phyloP scores from a whole-genome alignment of 1,139 yeast genomes.

The Hansenula anomala region DNA sequence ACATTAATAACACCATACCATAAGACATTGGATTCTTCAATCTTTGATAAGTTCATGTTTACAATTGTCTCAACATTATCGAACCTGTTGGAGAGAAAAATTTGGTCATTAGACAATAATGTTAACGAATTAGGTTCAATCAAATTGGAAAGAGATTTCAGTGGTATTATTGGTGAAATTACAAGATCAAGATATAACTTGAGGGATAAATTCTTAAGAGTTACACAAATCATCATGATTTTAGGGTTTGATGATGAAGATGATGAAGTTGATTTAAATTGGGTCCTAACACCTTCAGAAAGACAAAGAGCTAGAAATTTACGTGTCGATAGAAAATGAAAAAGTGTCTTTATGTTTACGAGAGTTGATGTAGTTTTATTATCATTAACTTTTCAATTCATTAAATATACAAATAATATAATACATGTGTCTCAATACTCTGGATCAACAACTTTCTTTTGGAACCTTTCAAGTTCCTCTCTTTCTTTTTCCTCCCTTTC shows the following conservation, averaged over 20 bases:
- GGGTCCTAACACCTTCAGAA: slow-evolving; percentile 81
- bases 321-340: slow-evolving; percentile 38
- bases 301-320: slow-evolving; percentile 51
- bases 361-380: too few relatives aligned
- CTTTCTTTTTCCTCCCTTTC: slow-evolving; percentile 6
- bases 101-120: slow-evolving; percentile 59
- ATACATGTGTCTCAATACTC: not conserved
- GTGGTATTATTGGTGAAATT: slow-evolving; percentile 63
- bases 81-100: slow-evolving; percentile 56
- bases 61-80: slow-evolving; percentile 47
- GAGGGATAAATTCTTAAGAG: slow-evolving; percentile 72
- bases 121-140: slow-evolving; percentile 84
- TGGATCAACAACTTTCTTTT: not conserved
- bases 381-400: not conserved
- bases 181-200: slow-evolving; percentile 62
- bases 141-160: slow-evolving; percentile 77
- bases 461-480: not conserved
- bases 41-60: slow-evolving; percentile 42
- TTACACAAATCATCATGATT: slow-evolving; percentile 78
- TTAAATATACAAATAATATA: not conserved
- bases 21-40: slow-evolving; percentile 47
- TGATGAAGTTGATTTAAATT: slow-evolving; percentile 51
- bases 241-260: slow-evolving; percentile 86
- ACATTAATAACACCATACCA: slow-evolving; percentile 59
- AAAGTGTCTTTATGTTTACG: too few relatives aligned